Conservation (phyloP, 2,329 filamentous ascomycete species). For the Cladosporium sp. region DNA sequence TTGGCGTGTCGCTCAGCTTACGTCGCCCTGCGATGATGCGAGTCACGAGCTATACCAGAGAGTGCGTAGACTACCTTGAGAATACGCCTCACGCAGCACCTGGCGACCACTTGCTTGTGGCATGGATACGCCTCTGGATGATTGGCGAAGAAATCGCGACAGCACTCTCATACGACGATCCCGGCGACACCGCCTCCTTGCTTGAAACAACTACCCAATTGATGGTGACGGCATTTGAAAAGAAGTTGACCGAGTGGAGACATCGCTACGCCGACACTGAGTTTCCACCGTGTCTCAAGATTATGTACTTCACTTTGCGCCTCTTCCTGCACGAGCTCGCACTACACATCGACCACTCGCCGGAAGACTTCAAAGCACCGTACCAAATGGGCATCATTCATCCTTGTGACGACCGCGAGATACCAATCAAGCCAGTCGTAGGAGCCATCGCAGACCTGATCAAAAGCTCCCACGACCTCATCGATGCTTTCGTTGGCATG, state of each 20-base stretch:
- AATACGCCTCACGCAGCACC: constrained; percentile 58
- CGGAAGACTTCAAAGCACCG: constrained; percentile 54
- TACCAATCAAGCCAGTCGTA: constrained; percentile 61
- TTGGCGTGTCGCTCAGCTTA: constrained; percentile 63
- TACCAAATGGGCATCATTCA: constrained; percentile 52
- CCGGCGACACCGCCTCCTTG: constrained; percentile 55
- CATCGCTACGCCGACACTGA: constrained; percentile 49
- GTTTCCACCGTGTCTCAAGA: constrained; percentile 53
- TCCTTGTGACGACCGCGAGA: constrained; percentile 41
- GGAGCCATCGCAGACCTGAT: constrained; percentile 69
- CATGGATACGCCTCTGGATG: constrained; percentile 61
- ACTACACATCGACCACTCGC: constrained; percentile 64
- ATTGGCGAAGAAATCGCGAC: constrained; percentile 69
- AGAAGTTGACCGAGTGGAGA: constrained; percentile 63
- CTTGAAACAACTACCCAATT: constrained; percentile 66
- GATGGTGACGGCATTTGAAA: constrained; percentile 65
- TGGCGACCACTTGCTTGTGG: constrained; percentile 60
- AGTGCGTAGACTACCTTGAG: constrained; percentile 60
- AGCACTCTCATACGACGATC: constrained; percentile 69
- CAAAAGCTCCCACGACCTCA: constrained; percentile 64
- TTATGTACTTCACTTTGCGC: constrained; percentile 66
- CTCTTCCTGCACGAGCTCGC: constrained; percentile 77
- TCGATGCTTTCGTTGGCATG: constrained; percentile 66
- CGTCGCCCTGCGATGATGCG: constrained; percentile 63
- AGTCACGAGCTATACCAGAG: constrained; percentile 63